Evolutionary conservation across 2,329 filamentous ascomycete species (phyloP).

Genomic region (Alternaria infectoria): DNA sequence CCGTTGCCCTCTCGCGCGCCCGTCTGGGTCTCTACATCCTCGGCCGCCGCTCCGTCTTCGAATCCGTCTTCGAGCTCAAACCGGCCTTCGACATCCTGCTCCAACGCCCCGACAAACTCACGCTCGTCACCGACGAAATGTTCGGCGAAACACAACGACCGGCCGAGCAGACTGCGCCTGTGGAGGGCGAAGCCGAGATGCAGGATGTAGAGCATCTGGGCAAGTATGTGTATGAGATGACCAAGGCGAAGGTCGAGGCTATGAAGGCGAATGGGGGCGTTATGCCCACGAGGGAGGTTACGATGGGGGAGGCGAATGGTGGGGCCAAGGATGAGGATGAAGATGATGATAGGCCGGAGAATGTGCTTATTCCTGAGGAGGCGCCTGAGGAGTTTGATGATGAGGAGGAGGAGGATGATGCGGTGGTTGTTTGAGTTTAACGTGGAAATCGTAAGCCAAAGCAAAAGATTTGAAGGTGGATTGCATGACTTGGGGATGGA

Average conservation of each 20-base stretch:
- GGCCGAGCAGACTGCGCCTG: constrained; percentile 35
- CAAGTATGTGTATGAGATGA: constrained; percentile 97
- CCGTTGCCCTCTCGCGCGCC: constrained; percentile 91
- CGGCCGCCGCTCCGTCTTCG: constrained; percentile 86
- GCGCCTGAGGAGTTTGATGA: constrained; percentile 1
- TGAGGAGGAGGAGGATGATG: constrained; percentile 9
- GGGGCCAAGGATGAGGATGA: constrained; percentile 30
- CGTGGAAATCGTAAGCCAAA: too few relatives aligned
- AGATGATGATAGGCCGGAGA: constrained; percentile 38
- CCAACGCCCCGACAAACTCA: constrained; percentile 78
- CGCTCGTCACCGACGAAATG: constrained; percentile 84
- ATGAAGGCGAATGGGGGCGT: constrained; percentile 54
- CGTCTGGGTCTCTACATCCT: constrained; percentile 91
- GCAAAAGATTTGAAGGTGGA: background rate
- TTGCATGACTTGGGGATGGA: background rate
- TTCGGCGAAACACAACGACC: constrained; percentile 69
- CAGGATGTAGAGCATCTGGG: constrained; percentile 92
- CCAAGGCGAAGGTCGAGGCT: constrained; percentile 70
- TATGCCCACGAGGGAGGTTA: constrained; percentile 44
- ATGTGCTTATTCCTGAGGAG: constrained; percentile 31
- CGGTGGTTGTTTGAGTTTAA: background rate
- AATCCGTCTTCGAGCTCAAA: constrained; percentile 84
- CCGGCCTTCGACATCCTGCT: constrained; percentile 84
- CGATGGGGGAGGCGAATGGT: constrained; percentile 42
- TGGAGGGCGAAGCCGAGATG: constrained; percentile 70